Percentiles rank a stretch among this genome's conserved stretches.
phyloP scores from a whole-genome alignment of 1,284 basidiomycete genomes.

The Trametes polyzona region DNA sequence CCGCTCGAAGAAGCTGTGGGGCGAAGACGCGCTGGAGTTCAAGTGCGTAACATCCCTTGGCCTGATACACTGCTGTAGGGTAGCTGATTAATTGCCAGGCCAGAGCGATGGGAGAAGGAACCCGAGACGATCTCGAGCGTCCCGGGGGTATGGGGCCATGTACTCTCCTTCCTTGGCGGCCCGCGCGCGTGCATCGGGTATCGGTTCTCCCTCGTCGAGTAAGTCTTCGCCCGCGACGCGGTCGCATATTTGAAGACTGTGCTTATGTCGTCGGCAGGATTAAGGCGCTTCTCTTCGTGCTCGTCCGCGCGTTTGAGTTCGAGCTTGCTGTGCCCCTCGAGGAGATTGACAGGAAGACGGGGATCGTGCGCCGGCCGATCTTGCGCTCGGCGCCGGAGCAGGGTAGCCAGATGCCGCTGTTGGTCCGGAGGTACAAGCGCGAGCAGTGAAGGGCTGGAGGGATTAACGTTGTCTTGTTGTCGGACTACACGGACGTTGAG shows the following conservation, averaged over 20 bases:
- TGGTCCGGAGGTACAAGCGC: slow-evolving; percentile 14
- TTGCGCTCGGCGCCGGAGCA: slow-evolving; percentile 13
- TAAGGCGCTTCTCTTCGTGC: slow-evolving; percentile 58
- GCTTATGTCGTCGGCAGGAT: slow-evolving; percentile 41
- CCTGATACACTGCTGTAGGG: neutral
- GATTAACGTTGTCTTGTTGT: neutral
- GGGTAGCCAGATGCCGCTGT: slow-evolving; percentile 28
- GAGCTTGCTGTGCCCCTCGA: slow-evolving; percentile 48
- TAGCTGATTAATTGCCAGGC: slow-evolving; percentile 37
- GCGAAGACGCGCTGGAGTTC: slow-evolving; percentile 56
- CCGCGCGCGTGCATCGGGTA: slow-evolving; percentile 69
- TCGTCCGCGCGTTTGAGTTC: slow-evolving; percentile 61
- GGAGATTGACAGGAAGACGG: slow-evolving; percentile 23
- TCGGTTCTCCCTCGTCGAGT: slow-evolving; percentile 70
- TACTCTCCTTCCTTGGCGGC: slow-evolving; percentile 64
- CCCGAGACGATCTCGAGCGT: slow-evolving; percentile 49
- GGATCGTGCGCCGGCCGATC: slow-evolving; percentile 26
- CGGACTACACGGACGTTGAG: too few relatives aligned
- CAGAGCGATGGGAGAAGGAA: slow-evolving; percentile 59
- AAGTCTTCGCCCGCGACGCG: slow-evolving; percentile 24
- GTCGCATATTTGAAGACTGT: too few relatives aligned
- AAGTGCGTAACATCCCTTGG: slow-evolving; percentile 35
- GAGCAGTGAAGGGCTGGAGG: neutral
- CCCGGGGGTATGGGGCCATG: slow-evolving; percentile 61
- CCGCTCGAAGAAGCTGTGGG: slow-evolving; percentile 52